Evolutionary conservation across 164 flowering plant species (phyloP), one percentile per base, ranked within the genome.

Genomic region (Vitis amurensis): DNA sequence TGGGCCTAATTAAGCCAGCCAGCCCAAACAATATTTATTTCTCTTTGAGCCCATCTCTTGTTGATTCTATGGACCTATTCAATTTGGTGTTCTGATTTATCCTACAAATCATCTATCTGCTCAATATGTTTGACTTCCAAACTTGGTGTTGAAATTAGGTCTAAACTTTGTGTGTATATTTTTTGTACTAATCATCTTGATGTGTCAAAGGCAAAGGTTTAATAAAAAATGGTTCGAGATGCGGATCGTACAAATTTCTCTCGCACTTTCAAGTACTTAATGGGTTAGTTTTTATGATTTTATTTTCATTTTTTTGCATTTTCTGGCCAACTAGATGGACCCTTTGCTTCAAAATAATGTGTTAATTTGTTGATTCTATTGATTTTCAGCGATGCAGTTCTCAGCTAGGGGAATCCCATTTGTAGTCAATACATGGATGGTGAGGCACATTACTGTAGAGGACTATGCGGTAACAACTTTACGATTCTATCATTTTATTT

Each of bases 341-440:
- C 19, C 4, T 57, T 59, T 30, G 1, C 9, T 23, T 23, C 27
- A 23, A 23, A 7, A 30, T 10, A 13, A 23, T 61, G 50, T 3
- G 11, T 57, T 37, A 59, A 19, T 9, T 61, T 62, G 10, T 16
- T 56, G 68, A 17, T 56, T 27, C 10, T 55, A 13, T 55, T 59
- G 17, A 19, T 19, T 68, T 66, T 31, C 80, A 95, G 99, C 98
- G 47, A 93, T 97, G 9, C 99, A 93, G 86, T 80, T 93, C 30
- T 65, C 91, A 73, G 86, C 98, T 0, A 88, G 99, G 71, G 97
- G 93, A 68, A 91, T 96, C 13, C 98, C 98, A 0, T 96, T 96
- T 74, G 62, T 89, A 37, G 91, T 96, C 87, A 93, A 93, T 80
- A 67, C 89, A 1, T 93, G 97, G 98, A 91, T 93, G 52, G 93